Conservation (phyloP, 176 grass and related monocot genomes). For the Cocos nucifera region DNA sequence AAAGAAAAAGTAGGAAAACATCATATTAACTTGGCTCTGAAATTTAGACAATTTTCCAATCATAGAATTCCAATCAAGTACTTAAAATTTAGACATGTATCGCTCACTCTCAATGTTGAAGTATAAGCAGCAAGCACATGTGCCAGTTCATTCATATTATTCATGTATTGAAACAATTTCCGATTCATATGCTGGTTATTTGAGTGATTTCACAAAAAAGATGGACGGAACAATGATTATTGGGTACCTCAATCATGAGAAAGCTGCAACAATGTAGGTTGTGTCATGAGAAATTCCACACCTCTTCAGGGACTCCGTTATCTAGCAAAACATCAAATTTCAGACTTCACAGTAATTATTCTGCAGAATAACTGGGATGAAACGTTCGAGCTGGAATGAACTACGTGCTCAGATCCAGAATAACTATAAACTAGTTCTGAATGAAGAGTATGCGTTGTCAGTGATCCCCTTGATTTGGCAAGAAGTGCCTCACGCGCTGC, state of each 20-base stretch:
- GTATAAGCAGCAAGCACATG: no score
- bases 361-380: neutral
- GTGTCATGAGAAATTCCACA: conserved; percentile 74
- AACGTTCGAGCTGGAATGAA: neutral
- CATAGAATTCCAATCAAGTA: no score
- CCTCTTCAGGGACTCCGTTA: conserved; percentile 71
- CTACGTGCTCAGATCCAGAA: conserved; percentile 66
- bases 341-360: neutral
- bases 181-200: no score
- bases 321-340: conserved; percentile 30
- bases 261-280: conserved; percentile 63
- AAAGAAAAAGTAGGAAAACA: no score
- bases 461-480: conserved; percentile 57
- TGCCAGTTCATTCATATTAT: no score
- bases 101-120: no score
- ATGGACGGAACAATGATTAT: neutral
- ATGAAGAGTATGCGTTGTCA: conserved; percentile 78
- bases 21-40: no score
- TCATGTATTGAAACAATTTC: no score
- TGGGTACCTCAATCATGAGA: conserved; percentile 62
- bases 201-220: neutral
- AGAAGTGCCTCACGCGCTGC: conserved; percentile 75
- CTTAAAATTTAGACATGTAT: no score
- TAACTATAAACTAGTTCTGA: conserved; percentile 92
- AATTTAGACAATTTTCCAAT: no score